Conservation (phyloP, 805 yeast genomes). For the Wickerhamomyces chaumierensis region DNA sequence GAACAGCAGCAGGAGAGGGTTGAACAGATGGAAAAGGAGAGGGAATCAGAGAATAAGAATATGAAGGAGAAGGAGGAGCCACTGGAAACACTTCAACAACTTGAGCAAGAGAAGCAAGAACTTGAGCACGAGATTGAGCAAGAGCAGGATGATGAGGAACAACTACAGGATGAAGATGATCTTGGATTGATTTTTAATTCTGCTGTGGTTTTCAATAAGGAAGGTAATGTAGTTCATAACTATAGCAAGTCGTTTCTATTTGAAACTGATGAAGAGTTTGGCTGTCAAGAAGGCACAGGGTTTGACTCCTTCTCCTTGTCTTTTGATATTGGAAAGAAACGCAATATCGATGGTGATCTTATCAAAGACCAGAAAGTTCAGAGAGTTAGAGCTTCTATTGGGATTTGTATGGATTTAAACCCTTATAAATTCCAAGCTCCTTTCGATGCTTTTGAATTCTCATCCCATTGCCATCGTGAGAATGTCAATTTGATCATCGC, state of each 20-base stretch:
- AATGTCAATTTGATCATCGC: constrained; percentile 47
- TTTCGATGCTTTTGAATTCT: constrained; percentile 63
- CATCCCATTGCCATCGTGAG: constrained; percentile 36
- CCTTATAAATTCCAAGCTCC: constrained; percentile 81
- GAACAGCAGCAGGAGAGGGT: too few relatives aligned
- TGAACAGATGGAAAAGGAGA: too few relatives aligned
- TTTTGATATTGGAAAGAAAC: too few relatives aligned
- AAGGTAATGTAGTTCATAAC: constrained; percentile 48
- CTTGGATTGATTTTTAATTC: constrained; percentile 46
- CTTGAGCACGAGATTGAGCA: too few relatives aligned
- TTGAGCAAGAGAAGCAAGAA: too few relatives aligned
- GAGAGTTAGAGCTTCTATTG: constrained; percentile 49
- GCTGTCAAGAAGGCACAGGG: constrained; percentile 52
- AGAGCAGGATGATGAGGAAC: too few relatives aligned
- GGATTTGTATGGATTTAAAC: constrained; percentile 91
- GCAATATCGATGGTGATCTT: too few relatives aligned
- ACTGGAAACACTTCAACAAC: too few relatives aligned
- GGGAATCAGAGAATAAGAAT: too few relatives aligned
- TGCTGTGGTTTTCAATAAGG: constrained; percentile 49
- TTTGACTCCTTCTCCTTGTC: constrained; percentile 33
- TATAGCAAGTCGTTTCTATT: constrained; percentile 72
- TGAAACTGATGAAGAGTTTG: constrained; percentile 75
- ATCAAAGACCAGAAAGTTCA: too few relatives aligned
- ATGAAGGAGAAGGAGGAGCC: too few relatives aligned
- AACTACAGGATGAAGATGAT: too few relatives aligned